Base-by-base conservation (phyloP, 2,329 filamentous ascomycete species). In the Exutisphaerella laricina region DNA sequence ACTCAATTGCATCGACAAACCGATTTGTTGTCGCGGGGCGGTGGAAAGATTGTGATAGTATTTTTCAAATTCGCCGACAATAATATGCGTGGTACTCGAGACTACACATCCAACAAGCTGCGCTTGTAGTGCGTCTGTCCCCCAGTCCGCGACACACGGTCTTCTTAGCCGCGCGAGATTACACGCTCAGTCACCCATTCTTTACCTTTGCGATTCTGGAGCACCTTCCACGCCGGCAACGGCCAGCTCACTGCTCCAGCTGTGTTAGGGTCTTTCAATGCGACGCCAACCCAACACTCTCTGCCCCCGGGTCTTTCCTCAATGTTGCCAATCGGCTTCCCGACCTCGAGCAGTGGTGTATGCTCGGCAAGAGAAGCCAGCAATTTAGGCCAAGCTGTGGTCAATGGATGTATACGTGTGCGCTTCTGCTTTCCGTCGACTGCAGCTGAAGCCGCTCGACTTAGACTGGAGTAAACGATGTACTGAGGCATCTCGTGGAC, bases 241-340 rank as follows among this genome's bases (percentile, higher is more conserved):
- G 58, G 58, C 58, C 59, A 61, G 7, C 47, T 50, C 8, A 29
- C 45, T 8, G 33, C 32, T 3, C 45, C 45, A 4, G 45, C 49
- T 25, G 31, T 38, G 4, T 32, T 22, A 22, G 49, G 49, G 18
- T 50, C 54, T 23, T 45, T 70, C 51, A 97, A 62, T 53, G 82
- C 84, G 35, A 89, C 83, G 52, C 90, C 78, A 2, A 94, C 85
- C 78, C 85, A 94, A 56, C 85, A 88, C 65, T 92, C 84, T 36
- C 89, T 76, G 49, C 68, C 68, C 55, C 71, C 71, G 8, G 64
- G 67, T 35, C 71, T 66, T 10, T 67, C 67, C 28, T 67, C 68
- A 48, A 85, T 77, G 70, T 92, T 89, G 55, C 92, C 92, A 60
- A 96, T 82, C 1, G 92, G 90, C 70, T 97, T 97, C 3, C 88